Evolutionary conservation across 2,329 filamentous ascomycete species (phyloP), one percentile per base, ranked within the genome.

Genomic region (Thyridium curvatum): DNA sequence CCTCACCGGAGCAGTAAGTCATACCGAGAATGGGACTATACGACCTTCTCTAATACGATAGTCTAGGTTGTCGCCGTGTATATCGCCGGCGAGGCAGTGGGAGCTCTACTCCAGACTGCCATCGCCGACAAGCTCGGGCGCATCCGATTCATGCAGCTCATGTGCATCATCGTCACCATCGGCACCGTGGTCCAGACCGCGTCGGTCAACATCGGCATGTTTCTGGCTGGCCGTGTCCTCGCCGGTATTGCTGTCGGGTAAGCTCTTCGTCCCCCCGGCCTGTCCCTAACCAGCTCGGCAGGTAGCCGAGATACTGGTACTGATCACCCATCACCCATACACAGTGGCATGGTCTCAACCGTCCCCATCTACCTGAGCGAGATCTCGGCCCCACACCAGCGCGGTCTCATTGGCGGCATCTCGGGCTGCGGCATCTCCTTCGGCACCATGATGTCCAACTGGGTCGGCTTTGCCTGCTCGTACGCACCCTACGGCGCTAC

Each of bases 341-440:
- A 26, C n/a, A 69, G 67, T 18, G 67, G 65, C 14, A 53, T 72
- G 50, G 66, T 70, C 1, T 67, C 61, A 2, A 74, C 70, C 1
- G 70, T 74, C 3, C 71, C 71, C 1, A 69, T 75, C 46, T 76
- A 76, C 39, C 65, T 75, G n/a, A 68, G 62, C 38, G 72, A 76
- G 47, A 74, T 75, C 38, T 68, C 69, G 1, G 59, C 69, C 3
- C 67, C 68, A 0, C 52, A 60, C 8, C 57, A 59, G 35, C 63
- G 72, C 21, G 71, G 72, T n/a, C 54, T 75, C 10, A 73, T 75
- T 40, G 71, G 68, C n/a, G 70, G 71, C n/a, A 64, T 70, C 33
- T 71, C 68, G 1, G 72, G 72, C 5, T 71, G 71, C 38, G 72
- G 72, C 7, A 73, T 76, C 42, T 64, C 69, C 3, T 71, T 74